phyloP scores from a whole-genome alignment of 2,329 filamentous ascomycete species.

The Sarocladium strictum region DNA sequence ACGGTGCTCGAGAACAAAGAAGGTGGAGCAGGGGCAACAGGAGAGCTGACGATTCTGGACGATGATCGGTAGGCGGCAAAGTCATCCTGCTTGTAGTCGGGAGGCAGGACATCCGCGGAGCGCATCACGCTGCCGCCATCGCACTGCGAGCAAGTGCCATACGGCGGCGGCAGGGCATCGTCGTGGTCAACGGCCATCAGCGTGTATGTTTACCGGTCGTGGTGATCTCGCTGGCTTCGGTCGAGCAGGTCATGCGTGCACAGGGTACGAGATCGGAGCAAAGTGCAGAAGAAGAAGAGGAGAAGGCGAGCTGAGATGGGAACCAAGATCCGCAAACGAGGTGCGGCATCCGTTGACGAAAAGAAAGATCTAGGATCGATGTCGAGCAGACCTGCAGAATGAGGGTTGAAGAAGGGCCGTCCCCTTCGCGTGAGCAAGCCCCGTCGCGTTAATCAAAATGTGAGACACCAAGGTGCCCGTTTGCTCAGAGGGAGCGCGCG shows the following conservation, averaged over 20 bases:
- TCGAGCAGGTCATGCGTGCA: not conserved
- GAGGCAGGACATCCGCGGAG: conserved; percentile 12
- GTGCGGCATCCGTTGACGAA: not conserved
- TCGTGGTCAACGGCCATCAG: not conserved
- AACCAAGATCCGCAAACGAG: not conserved
- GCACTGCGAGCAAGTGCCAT: conserved; percentile 7
- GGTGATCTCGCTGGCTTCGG: not conserved
- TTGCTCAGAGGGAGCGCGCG: conserved; percentile 1
- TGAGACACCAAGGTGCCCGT: conserved; percentile 4
- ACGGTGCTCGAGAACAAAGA: conserved; percentile 21
- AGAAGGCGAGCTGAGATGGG: not conserved
- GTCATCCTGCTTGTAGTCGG: conserved; percentile 23
- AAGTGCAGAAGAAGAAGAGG: not conserved
- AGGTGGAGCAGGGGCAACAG: conserved; percentile 19
- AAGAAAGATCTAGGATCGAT: not conserved
- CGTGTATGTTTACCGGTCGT: not conserved
- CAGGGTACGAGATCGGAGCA: not conserved
- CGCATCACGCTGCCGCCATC: not conserved
- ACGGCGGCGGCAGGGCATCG: not conserved
- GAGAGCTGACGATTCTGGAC: not conserved
- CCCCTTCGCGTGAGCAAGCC: not conserved
- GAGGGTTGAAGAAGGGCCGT: not conserved
- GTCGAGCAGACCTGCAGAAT: not conserved
- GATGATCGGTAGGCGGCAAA: conserved; percentile 25
- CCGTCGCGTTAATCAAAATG: conserved; percentile 8